Conservation (phyloP, 352 stramenopile species). For the Globisporangium yorkense region DNA sequence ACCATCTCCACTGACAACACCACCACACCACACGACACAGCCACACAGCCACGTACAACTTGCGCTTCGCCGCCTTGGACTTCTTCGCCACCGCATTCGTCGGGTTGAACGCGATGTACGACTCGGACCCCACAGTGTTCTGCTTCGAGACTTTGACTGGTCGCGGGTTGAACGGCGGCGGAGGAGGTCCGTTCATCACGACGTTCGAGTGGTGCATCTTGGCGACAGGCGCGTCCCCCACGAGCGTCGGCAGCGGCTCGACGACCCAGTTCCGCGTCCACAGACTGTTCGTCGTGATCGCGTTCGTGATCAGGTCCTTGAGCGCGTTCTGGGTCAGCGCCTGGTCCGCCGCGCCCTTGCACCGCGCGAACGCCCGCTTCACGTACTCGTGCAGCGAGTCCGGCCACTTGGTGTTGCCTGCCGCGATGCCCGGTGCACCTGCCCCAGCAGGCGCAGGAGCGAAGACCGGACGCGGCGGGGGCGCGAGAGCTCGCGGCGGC, state of each 20-base stretch:
- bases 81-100: conserved; percentile 28
- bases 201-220: conserved; percentile 15
- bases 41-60: conserved; percentile 26
- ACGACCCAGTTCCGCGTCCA: conserved; percentile 83
- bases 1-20: background rate
- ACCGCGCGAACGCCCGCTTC: conserved; percentile 77
- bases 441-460: conserved; percentile 10
- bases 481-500: conserved; percentile 10
- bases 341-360: conserved; percentile 71
- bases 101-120: conserved; percentile 48
- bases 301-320: conserved; percentile 80
- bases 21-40: background rate
- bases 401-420: conserved; percentile 67
- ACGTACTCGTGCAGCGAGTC: conserved; percentile 83
- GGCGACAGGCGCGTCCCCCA: conserved; percentile 31
- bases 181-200: conserved; percentile 4
- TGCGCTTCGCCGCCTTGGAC: conserved; percentile 48
- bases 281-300: conserved; percentile 77
- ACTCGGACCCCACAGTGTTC: conserved; percentile 13
- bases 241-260: conserved; percentile 66
- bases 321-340: conserved; percentile 68
- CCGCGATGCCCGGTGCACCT: conserved; percentile 9
- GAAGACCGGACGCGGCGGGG: conserved; percentile 11
- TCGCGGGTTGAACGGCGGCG: conserved; percentile 2
- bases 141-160: conserved; percentile 9